phyloP scores from a whole-genome alignment of 2,329 filamentous ascomycete genomes.

The Zarea fungicola region DNA sequence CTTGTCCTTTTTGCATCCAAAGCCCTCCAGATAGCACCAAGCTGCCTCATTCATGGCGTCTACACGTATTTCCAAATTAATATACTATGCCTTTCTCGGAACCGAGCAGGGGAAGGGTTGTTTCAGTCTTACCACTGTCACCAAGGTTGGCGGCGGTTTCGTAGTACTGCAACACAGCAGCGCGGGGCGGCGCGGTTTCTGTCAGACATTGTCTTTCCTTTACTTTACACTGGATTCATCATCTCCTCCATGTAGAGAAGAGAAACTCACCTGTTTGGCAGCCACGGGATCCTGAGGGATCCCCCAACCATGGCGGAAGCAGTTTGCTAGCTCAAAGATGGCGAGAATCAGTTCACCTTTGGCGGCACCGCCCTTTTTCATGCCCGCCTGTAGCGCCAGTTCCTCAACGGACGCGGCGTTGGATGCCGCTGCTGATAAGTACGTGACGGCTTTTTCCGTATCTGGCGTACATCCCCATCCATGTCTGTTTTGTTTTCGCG shows the following conservation, averaged over 20 bases:
- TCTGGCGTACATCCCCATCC: conserved; percentile 84
- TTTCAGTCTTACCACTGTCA: conserved; percentile 59
- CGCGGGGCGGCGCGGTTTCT: background rate
- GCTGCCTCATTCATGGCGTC: conserved; percentile 97
- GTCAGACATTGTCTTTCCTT: background rate
- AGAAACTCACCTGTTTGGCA: conserved; percentile 59
- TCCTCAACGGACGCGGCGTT: conserved; percentile 87
- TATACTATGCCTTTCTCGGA: background rate
- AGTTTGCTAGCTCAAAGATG: conserved; percentile 91
- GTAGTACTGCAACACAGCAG: conserved; percentile 65
- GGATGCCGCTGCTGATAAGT: conserved; percentile 81
- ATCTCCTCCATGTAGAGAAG: background rate
- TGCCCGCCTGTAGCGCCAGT: conserved; percentile 75
- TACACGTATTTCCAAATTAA: conserved; percentile 24
- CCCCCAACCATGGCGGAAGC: conserved; percentile 92
- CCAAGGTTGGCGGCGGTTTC: conserved; percentile 95
- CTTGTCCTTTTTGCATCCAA: conserved; percentile 97
- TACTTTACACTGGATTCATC: background rate
- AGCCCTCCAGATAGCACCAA: conserved; percentile 96
- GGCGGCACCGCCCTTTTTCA: conserved; percentile 88
- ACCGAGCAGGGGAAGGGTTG: background rate
- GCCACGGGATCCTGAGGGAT: conserved; percentile 80
- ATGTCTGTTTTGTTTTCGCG: conserved; percentile 59
- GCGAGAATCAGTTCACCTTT: conserved; percentile 95
- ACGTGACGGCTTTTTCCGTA: conserved; percentile 68